Evolutionary conservation across 257 asterid genomes (phyloP).

Genomic region (Solanum ossicruentum): DNA sequence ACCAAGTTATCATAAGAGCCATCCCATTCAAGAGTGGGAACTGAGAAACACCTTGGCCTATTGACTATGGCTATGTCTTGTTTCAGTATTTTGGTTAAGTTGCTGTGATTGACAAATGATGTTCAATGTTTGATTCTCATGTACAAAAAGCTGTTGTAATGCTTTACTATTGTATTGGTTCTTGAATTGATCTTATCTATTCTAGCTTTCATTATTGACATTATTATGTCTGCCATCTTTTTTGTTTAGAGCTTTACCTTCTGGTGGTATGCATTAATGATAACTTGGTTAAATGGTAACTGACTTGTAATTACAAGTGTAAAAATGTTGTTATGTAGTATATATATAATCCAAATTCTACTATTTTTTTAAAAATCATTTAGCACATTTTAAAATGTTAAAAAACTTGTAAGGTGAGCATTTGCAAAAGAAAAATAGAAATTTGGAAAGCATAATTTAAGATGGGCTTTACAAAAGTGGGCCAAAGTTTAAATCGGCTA

Average conservation of each 20-base stretch:
- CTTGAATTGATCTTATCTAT: neutral
- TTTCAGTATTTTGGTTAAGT: neutral
- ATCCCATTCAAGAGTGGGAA: constrained; percentile 62
- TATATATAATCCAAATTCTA: neutral
- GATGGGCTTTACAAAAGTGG: neutral
- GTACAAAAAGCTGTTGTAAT: neutral
- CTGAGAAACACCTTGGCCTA: neutral
- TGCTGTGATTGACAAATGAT: neutral
- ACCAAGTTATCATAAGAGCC: constrained; percentile 58
- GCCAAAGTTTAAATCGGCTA: neutral
- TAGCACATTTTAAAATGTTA: neutral
- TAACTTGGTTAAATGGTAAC: neutral
- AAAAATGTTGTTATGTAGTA: neutral
- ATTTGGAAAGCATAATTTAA: neutral
- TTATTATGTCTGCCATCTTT: neutral
- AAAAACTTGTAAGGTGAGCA: neutral
- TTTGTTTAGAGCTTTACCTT: neutral
- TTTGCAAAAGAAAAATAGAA: neutral
- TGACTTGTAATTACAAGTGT: neutral
- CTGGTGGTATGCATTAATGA: neutral
- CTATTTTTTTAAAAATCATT: neutral
- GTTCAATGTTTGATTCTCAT: neutral
- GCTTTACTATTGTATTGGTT: neutral
- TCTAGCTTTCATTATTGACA: neutral
- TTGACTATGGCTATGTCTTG: neutral